phyloP scores from a whole-genome alignment of 2,329 filamentous ascomycete species.

The Fonsecaea monophora region DNA sequence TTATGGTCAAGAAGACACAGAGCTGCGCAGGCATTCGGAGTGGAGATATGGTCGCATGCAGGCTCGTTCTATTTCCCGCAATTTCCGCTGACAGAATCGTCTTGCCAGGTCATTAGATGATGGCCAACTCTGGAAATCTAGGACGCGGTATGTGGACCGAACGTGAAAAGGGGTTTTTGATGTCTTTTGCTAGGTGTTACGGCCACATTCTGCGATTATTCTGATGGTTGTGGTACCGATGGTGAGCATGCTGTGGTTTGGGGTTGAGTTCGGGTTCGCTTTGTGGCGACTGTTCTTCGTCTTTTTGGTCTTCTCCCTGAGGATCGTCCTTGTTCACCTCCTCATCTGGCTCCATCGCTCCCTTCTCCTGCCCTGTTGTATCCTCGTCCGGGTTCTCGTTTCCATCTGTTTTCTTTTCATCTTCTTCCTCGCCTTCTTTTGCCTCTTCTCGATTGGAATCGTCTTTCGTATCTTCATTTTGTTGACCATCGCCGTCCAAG shows the following conservation, averaged over 20 bases:
- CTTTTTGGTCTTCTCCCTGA: not conserved
- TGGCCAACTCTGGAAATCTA: not conserved
- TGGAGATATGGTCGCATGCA: not conserved
- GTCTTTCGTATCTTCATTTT: constrained; percentile 21
- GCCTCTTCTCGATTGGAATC: not conserved
- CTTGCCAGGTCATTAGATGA: not conserved
- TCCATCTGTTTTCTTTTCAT: constrained; percentile 1
- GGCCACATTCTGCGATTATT: constrained; percentile 16
- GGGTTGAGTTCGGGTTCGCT: not conserved
- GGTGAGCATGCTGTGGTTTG: constrained; percentile 7
- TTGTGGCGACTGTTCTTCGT: constrained; percentile 4
- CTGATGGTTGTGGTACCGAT: constrained; percentile 16
- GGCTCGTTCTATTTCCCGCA: not conserved
- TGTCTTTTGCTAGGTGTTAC: constrained; percentile 1
- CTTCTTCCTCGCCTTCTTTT: constrained; percentile 13
- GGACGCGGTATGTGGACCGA: not conserved
- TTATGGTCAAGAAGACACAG: not conserved
- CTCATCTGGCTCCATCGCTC: constrained; percentile 4
- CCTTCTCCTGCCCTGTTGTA: constrained; percentile 3
- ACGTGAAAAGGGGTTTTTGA: not conserved
- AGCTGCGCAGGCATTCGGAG: not conserved
- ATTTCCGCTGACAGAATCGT: not conserved
- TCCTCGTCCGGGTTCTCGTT: constrained; percentile 8
- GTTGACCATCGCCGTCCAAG: not conserved
- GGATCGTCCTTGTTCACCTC: not conserved